These are phyloP conservation scores for Hansenula sp. DNA, from an alignment of 1,139 yeast species.

Conservation along the genomic window DNA sequence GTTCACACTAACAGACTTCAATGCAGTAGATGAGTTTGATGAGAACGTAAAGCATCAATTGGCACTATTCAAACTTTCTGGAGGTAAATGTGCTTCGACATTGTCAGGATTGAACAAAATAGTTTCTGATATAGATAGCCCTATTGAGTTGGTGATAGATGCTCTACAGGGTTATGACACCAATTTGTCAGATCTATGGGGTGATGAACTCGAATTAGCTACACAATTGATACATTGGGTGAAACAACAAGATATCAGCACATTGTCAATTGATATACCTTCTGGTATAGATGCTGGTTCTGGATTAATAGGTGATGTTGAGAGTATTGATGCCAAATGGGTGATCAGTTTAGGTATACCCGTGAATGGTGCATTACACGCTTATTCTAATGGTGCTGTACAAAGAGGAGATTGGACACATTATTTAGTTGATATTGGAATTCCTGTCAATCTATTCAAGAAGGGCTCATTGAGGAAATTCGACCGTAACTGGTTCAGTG, in stretches of 20 bases:
- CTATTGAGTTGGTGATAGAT: slow-evolving; percentile 74
- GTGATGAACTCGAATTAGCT: slow-evolving; percentile 44
- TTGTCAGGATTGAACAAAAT: slow-evolving; percentile 31
- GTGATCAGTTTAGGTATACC: slow-evolving; percentile 76
- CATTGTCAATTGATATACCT: slow-evolving; percentile 74
- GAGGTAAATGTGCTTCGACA: slow-evolving; percentile 45
- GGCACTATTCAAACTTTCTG: slow-evolving; percentile 47
- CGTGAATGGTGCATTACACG: slow-evolving; percentile 57
- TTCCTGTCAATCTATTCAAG: slow-evolving; percentile 43
- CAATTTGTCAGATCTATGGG: slow-evolving; percentile 46
- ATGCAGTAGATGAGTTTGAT: slow-evolving; percentile 23
- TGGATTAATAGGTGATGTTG: slow-evolving; percentile 42
- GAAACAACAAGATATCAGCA: slow-evolving; percentile 46
- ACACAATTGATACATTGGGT: slow-evolving; percentile 62
- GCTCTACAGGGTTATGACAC: slow-evolving; percentile 82
- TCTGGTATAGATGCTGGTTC: slow-evolving; percentile 85
- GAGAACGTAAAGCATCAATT: slow-evolving; percentile 36
- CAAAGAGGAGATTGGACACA: slow-evolving; percentile 44
- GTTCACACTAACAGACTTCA: slow-evolving; percentile 38
- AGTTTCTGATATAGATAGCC: slow-evolving; percentile 52
- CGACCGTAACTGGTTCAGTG: slow-evolving; percentile 36
- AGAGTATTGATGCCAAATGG: slow-evolving; percentile 24
- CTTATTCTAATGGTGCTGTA: slow-evolving; percentile 42
- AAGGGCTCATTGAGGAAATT: slow-evolving; percentile 40
- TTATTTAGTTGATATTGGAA: slow-evolving; percentile 69